Percentiles rank a stretch among this genome's conserved stretches.
Evolutionary conservation across 371 early-diverging fungal species (phyloP).

Genomic region (Mucor mucedo): DNA sequence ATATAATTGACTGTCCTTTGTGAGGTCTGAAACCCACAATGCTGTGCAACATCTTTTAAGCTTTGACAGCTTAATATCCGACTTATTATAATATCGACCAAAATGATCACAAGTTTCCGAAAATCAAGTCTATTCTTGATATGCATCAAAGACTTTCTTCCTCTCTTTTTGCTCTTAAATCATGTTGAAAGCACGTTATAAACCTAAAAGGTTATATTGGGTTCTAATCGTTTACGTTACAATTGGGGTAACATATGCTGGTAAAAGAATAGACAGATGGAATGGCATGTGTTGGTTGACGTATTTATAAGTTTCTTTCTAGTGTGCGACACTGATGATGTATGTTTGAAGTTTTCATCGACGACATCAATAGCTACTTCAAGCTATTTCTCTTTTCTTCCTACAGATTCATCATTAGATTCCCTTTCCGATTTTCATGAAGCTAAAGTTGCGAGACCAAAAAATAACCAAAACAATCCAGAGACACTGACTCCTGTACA

Average conservation of each 20-base stretch:
- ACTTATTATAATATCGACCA: background rate
- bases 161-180: background rate
- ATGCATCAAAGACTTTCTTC: background rate
- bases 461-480: background rate
- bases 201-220: background rate
- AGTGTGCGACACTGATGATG: conserved; percentile 15
- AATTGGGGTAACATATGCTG: background rate
- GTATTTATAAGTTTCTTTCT: conserved; percentile 1
- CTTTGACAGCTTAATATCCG: background rate
- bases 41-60: background rate
- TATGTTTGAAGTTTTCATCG: background rate
- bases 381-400: background rate
- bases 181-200: conserved; percentile 4
- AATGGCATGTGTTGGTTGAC: conserved; percentile 2
- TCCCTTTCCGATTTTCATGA: conserved; percentile 16
- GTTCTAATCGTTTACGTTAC: background rate
- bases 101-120: background rate
- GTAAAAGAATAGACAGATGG: background rate
- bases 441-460: conserved; percentile 11
- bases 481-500: background rate
- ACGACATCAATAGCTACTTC: conserved; percentile 1
- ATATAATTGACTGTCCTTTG: background rate
- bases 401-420: background rate
- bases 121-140: too few relatives aligned
- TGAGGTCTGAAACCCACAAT: background rate